Evolutionary conservation across 257 asterid genomes (phyloP).

Genomic region (Nicotiana obtusifolia): DNA sequence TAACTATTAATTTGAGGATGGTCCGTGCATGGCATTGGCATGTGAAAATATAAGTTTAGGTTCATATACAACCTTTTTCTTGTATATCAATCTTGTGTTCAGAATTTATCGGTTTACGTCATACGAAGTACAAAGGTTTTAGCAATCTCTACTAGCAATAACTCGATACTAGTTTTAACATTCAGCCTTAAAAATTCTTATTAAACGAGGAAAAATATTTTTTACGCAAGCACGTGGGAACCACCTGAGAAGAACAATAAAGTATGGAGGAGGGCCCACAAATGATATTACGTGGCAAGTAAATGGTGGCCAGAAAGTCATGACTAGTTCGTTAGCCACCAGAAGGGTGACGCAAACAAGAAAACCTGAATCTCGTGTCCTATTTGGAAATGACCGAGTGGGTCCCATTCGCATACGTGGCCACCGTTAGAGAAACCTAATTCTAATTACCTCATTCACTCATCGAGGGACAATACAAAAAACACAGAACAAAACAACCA

Average conservation of each 20-base stretch:
- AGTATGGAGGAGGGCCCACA: neutral
- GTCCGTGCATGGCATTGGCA: neutral
- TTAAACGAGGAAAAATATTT: no score
- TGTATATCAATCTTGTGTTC: no score
- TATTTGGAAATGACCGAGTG: constrained; percentile 9
- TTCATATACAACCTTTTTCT: no score
- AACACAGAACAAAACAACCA: neutral
- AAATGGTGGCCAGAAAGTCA: neutral
- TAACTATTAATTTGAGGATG: neutral
- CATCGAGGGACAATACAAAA: neutral
- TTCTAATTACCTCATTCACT: neutral
- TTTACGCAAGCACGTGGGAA: no score
- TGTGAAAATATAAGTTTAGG: neutral
- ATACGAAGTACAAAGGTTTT: no score
- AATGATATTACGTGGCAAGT: neutral
- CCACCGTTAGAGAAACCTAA: constrained; percentile 15
- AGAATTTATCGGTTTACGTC: no score
- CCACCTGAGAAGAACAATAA: neutral
- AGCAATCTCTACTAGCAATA: no score
- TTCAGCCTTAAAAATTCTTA: no score
- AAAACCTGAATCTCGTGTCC: constrained; percentile 14
- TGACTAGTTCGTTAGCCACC: neutral
- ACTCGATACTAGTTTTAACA: no score
- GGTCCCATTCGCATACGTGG: constrained; percentile 12
- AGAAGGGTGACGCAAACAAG: constrained; percentile 8